phyloP scores from a whole-genome alignment of 192 early-diverging fungal genomes.

The Linnemannia exigua region DNA sequence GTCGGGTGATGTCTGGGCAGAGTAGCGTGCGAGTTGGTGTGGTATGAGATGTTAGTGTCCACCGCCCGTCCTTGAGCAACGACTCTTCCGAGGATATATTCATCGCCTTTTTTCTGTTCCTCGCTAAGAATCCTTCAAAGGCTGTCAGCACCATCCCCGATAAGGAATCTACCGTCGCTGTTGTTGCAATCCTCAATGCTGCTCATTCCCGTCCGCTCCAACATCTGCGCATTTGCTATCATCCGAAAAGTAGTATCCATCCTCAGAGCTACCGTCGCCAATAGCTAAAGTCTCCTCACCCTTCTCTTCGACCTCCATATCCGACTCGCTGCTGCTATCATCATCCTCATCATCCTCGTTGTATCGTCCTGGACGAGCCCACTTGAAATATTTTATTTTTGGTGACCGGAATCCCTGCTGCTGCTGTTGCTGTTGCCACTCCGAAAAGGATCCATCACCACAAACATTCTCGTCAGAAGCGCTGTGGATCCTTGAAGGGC shows the following conservation, averaged over 20 bases:
- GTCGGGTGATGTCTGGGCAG: too few species aligned
- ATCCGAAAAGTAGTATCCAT: neutral
- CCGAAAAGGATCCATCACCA: neutral
- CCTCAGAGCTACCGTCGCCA: neutral
- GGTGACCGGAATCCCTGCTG: neutral
- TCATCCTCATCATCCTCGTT: constrained; percentile 30
- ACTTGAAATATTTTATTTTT: neutral
- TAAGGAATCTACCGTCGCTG: too few species aligned
- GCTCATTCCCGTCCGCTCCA: too few species aligned
- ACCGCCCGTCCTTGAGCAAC: too few species aligned
- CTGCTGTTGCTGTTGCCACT: neutral
- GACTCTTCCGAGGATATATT: too few species aligned
- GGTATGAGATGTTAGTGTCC: too few species aligned
- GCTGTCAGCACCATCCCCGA: too few species aligned
- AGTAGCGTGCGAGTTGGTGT: too few species aligned
- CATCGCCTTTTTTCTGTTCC: too few species aligned
- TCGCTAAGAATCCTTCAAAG: too few species aligned
- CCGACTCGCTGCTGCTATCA: constrained; percentile 44
- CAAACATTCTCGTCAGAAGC: neutral
- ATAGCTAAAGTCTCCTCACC: constrained; percentile 39
- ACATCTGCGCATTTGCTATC: too few species aligned
- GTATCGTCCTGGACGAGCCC: neutral
- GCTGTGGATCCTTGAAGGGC: constrained; percentile 13
- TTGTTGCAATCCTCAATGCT: too few species aligned
- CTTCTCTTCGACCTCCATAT: constrained; percentile 22